Evolutionary conservation across 176 grass and related monocot species (phyloP).

Genomic region (Zizania latifolia): DNA sequence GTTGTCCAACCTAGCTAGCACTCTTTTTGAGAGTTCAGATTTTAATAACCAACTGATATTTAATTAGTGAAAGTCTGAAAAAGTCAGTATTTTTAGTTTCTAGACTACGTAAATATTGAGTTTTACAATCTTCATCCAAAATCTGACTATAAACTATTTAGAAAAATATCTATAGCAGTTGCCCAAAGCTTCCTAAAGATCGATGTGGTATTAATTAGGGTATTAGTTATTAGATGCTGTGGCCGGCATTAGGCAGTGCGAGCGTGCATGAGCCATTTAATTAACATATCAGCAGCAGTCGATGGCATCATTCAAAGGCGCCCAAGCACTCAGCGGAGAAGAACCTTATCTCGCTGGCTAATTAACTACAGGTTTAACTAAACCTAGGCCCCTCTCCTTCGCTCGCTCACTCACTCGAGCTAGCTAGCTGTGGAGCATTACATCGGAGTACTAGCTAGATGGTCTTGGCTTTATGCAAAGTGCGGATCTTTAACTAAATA

Average conservation of each 20-base stretch:
- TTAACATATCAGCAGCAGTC: slow-evolving; percentile 32
- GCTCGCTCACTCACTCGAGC: neutral
- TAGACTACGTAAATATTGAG: too few species aligned
- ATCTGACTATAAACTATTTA: too few species aligned
- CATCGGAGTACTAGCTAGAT: neutral
- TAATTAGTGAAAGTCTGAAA: too few species aligned
- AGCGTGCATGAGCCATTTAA: slow-evolving; percentile 35
- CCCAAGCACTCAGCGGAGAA: neutral
- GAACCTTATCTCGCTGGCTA: slow-evolving; percentile 39
- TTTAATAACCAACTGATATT: too few species aligned
- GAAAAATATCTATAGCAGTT: too few species aligned
- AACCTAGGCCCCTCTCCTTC: neutral
- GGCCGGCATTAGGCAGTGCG: slow-evolving; percentile 25
- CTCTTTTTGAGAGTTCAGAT: too few species aligned
- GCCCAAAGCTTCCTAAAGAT: too few species aligned
- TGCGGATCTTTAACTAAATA: neutral
- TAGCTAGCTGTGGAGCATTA: slow-evolving; percentile 33
- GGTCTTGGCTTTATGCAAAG: slow-evolving; percentile 14
- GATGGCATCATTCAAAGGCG: slow-evolving; percentile 18
- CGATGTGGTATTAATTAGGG: too few species aligned
- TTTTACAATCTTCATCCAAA: too few species aligned
- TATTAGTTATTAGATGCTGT: neutral
- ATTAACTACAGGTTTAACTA: slow-evolving; percentile 7
- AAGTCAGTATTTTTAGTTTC: too few species aligned
- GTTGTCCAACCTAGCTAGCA: too few species aligned